A percentile compares a stretch with the other conserved stretches of the same genome.
phyloP scores from a whole-genome alignment of 345 rosid genomes.

The Erodium maritimum region DNA sequence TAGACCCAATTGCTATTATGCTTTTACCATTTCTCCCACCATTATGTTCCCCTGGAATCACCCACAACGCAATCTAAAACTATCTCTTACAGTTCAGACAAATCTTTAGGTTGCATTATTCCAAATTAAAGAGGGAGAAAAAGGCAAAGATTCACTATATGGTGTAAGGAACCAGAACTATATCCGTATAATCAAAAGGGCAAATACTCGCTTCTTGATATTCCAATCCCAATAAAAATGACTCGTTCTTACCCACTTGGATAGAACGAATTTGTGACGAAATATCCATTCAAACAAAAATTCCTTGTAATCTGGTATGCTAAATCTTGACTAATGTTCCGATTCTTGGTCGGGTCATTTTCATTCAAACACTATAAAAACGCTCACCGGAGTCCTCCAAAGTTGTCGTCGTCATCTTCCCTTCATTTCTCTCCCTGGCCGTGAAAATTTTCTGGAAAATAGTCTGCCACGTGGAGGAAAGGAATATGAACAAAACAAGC shows the following conservation, averaged over 20 bases:
- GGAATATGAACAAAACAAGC: not conserved
- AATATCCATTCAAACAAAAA: not conserved
- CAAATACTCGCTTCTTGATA: not conserved
- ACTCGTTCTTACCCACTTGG: no score
- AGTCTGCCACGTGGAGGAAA: conserved; percentile 15
- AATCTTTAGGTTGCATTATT: not conserved
- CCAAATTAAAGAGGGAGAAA: not conserved
- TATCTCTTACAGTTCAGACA: not conserved
- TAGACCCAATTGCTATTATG: conserved; percentile 15
- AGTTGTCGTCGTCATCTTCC: conserved; percentile 12
- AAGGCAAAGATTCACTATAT: not conserved
- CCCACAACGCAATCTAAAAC: not conserved
- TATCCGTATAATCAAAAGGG: not conserved
- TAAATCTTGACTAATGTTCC: not conserved
- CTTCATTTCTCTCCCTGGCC: conserved; percentile 11
- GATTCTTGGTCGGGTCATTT: no score
- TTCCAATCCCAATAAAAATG: no score
- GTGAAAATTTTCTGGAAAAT: conserved; percentile 28
- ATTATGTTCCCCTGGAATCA: not conserved
- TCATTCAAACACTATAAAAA: no score
- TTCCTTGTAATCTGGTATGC: not conserved
- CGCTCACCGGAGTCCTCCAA: conserved; percentile 23
- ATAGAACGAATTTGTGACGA: not conserved
- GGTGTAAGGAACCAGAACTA: not conserved
- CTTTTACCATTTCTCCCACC: not conserved